Base-by-base conservation (phyloP, 2,329 filamentous ascomycete species). In the Alternaria metachromatica region DNA sequence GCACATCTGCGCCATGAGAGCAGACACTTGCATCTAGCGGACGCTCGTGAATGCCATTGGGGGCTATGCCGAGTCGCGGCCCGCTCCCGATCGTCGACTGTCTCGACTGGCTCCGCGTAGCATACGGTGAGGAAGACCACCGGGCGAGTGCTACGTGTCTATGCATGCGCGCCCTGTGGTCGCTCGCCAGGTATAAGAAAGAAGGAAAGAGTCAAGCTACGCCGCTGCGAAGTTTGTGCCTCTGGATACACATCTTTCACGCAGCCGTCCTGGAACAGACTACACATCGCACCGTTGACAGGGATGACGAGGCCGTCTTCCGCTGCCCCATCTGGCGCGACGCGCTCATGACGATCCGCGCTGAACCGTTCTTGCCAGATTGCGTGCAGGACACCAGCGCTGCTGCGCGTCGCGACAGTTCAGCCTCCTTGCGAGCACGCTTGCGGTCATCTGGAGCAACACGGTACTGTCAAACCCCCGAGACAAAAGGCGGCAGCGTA, bases 71-170 rank as follows among this genome's bases (percentile, higher is more conserved):
- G 60, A 60, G 23, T 51, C 60, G 60, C 63, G 60, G 63, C 23
- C 63, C 63, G 63, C 60, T 55, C 44, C 55, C 56, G 56, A 43
- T 62, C 21, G 49, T 62, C 28, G 49, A 58, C 54, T 56, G 55
- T 28, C 44, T 53, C 48, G 21, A 33, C 48, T 62, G 60, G 55
- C 55, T 55, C 49, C 53, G 62, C 55, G 54, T 53, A 58, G 61
- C 44, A 64, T 62, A 44, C 55, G 28, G 53, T 62, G 60, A 48
- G 60, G 55, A 51, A 55, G 54, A 25, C 55, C 55, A 55, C 56
- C 48, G 20, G 49, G 49, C 20, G 57, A 50, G 53, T 64, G 66
- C 59, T 61, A 65, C 66, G 66, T 67, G 64, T 63, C 64, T 43
- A 65, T 64, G 68, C 68, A 67, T 55, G 50, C n/a, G 51, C 26